phyloP scores from a whole-genome alignment of 2,329 filamentous ascomycete species.

The Ascochyta lentis region DNA sequence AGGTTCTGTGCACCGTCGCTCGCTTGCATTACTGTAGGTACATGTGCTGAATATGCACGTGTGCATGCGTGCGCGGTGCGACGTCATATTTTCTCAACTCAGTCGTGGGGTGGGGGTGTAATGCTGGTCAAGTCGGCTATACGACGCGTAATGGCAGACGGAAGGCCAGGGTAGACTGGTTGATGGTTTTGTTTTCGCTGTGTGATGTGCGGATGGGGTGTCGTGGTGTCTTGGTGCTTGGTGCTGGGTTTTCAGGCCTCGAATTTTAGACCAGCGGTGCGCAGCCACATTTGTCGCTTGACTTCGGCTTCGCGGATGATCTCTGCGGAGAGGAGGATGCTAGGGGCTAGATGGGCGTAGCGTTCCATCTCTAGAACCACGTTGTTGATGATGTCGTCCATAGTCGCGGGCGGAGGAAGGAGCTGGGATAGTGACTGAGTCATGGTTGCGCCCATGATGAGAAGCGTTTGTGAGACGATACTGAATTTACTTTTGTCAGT shows the following conservation, averaged over 20 bases:
- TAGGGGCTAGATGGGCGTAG: constrained; percentile 77
- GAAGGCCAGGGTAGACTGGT: background rate
- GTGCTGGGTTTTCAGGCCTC: constrained; percentile 36
- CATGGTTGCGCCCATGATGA: constrained; percentile 86
- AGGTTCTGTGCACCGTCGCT: constrained; percentile 8
- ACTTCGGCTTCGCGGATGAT: constrained; percentile 80
- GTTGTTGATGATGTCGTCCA: constrained; percentile 79
- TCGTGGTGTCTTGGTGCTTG: background rate
- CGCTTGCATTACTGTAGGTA: background rate
- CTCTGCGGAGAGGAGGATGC: constrained; percentile 76
- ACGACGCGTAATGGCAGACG: background rate
- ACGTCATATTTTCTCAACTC: background rate
- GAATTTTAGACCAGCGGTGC: constrained; percentile 49
- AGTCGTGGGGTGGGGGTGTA: no score
- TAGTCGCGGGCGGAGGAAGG: constrained; percentile 61
- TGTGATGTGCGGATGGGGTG: background rate
- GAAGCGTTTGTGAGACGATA: constrained; percentile 79
- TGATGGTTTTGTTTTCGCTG: background rate
- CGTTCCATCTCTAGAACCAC: constrained; percentile 78
- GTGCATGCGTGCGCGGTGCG: background rate
- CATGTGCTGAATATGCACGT: background rate
- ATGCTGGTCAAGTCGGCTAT: background rate
- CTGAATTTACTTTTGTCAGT: constrained; percentile 52
- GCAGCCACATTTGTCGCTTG: constrained; percentile 67
- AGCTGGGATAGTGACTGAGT: constrained; percentile 74